These are phyloP conservation scores for Excoecaria agallocha DNA, from an alignment of 345 rosid genomes.

Conservation along the genomic window DNA sequence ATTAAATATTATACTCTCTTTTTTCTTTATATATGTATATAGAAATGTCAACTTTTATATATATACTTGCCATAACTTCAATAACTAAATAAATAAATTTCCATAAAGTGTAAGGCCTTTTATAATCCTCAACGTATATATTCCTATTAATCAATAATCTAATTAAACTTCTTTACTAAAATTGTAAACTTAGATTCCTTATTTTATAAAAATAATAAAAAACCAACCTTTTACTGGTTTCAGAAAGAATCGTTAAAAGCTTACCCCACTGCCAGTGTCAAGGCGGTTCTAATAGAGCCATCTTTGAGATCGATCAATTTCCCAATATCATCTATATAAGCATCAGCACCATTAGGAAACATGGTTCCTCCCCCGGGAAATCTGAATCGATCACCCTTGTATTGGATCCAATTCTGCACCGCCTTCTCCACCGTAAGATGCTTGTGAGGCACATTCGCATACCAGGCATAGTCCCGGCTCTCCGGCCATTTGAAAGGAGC, in stretches of 20 bases:
- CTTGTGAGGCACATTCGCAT: conserved; percentile 49
- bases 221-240: too few species aligned
- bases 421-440: conserved; percentile 58
- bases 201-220: too few species aligned
- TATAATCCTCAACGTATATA: too few species aligned
- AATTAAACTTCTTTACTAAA: too few species aligned
- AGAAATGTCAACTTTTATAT: too few species aligned
- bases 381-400: conserved; percentile 39
- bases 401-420: conserved; percentile 53
- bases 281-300: conserved; percentile 34
- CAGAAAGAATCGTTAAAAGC: not conserved
- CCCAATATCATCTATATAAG: conserved; percentile 38
- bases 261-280: conserved; percentile 37
- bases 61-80: too few species aligned
- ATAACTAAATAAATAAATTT: too few species aligned
- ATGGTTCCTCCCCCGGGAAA: conserved; percentile 60
- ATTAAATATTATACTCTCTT: too few species aligned
- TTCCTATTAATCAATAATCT: too few species aligned
- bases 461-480: conserved; percentile 48
- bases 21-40: too few species aligned
- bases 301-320: conserved; percentile 27
- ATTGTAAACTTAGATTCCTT: too few species aligned
- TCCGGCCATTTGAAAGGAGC: conserved; percentile 45
- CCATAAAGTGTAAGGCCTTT: too few species aligned
- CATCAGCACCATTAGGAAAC: conserved; percentile 54